Percentiles rank a stretch among this genome's conserved stretches.
phyloP scores from a whole-genome alignment of 2,329 filamentous ascomycete species.

The Talaromyces sp. region DNA sequence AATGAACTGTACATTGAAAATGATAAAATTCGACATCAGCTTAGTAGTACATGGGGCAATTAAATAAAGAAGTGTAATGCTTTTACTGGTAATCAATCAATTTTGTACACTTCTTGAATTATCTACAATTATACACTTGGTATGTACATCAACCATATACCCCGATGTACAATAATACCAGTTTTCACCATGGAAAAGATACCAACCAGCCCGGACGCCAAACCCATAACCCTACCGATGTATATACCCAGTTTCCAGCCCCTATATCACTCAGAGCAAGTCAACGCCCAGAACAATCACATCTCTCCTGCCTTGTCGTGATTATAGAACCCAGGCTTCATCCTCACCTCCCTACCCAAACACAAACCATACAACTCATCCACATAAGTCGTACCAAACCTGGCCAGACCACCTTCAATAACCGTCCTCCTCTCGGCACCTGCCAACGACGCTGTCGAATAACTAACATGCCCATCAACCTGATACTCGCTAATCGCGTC shows the following conservation, averaged over 20 bases:
- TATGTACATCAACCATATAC: not conserved
- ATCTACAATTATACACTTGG: not conserved
- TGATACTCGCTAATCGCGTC: not conserved
- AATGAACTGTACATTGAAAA: no score
- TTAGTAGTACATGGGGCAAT: no score
- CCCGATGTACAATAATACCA: not conserved
- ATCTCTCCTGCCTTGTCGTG: not conserved
- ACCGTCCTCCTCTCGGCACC: constrained; percentile 8
- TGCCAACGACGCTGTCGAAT: not conserved
- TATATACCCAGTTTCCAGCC: not conserved
- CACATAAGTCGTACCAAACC: constrained; percentile 17
- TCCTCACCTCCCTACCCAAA: constrained; percentile 14
- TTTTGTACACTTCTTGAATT: not conserved
- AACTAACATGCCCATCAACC: not conserved
- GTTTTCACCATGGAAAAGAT: not conserved
- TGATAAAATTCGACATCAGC: no score
- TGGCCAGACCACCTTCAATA: constrained; percentile 13
- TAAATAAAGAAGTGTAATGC: no score
- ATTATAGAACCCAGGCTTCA: constrained; percentile 9
- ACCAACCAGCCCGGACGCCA: not conserved
- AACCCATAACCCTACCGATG: not conserved
- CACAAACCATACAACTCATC: constrained; percentile 19
- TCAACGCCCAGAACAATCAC: not conserved
- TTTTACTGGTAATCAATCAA: not conserved
- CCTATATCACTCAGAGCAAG: not conserved